These are phyloP conservation scores for Papiliotrema flavescens DNA, from an alignment of 1,284 basidiomycete genomes.

Conservation along the genomic window DNA sequence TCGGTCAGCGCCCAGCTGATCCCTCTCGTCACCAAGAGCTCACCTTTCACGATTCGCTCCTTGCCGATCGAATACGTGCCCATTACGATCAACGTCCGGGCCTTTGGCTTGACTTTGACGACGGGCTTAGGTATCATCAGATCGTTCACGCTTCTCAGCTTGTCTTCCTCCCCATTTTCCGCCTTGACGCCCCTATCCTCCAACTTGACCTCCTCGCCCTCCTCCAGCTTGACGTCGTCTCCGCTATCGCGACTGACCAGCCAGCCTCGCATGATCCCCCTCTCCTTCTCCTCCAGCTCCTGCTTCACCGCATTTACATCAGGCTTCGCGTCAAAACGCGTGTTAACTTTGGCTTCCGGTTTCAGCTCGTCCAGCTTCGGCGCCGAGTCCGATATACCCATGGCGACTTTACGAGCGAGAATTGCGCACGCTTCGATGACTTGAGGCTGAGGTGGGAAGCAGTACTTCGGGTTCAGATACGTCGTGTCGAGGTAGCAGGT, in stretches of 20 bases:
- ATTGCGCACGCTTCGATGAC: conserved; percentile 90
- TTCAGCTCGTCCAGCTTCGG: conserved; percentile 43
- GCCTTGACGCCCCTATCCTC: conserved; percentile 4
- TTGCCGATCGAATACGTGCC: conserved; percentile 98
- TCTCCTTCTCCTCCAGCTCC: conserved; percentile 29
- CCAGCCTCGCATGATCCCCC: conserved; percentile 51
- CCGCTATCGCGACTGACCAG: conserved; percentile 43
- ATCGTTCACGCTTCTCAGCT: no score
- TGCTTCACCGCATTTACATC: conserved; percentile 21
- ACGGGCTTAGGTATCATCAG: neutral
- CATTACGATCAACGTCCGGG: conserved; percentile 68
- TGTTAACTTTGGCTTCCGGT: conserved; percentile 27
- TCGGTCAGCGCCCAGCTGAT: neutral
- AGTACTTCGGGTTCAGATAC: conserved; percentile 89
- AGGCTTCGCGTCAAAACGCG: conserved; percentile 31
- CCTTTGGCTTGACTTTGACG: conserved; percentile 29
- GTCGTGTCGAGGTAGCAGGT: conserved; percentile 94
- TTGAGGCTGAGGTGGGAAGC: conserved; percentile 87
- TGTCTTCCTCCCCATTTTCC: conserved; percentile 5
- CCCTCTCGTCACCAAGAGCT: conserved; percentile 2
- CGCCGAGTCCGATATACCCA: conserved; percentile 29
- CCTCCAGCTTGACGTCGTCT: conserved; percentile 13
- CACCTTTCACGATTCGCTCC: conserved; percentile 92
- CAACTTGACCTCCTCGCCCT: conserved; percentile 12
- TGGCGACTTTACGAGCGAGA: conserved; percentile 62